A percentile compares a stretch with the other conserved stretches of the same genome.
Conservation (phyloP, 768 basidiomycete species). For the Lentinula sp. region DNA sequence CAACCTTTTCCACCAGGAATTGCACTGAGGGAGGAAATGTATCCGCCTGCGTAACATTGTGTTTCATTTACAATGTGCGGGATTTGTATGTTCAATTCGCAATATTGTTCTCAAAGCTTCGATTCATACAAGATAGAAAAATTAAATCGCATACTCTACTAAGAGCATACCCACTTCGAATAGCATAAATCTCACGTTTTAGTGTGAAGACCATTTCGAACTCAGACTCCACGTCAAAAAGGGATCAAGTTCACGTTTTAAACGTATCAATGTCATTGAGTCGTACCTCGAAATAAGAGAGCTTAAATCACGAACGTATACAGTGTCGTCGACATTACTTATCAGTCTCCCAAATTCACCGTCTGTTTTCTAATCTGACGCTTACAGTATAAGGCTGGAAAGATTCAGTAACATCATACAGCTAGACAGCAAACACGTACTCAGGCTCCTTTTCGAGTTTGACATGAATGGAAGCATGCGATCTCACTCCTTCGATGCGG, state of each 20-base stretch:
- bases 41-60: slow-evolving; percentile 23
- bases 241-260: too few relatives aligned
- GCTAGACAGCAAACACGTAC: background rate
- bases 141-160: background rate
- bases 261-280: too few relatives aligned
- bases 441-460: slow-evolving; percentile 43
- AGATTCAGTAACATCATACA: background rate
- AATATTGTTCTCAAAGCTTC: background rate
- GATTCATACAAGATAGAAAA: background rate
- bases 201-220: too few relatives aligned
- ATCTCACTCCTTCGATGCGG: slow-evolving; percentile 78
- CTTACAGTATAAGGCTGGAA: background rate
- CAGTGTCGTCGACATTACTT: too few relatives aligned
- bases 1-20: slow-evolving; percentile 23
- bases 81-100: slow-evolving; percentile 19
- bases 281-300: too few relatives aligned
- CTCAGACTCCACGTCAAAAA: too few relatives aligned
- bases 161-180: too few relatives aligned
- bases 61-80: background rate
- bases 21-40: slow-evolving; percentile 38
- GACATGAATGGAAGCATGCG: slow-evolving; percentile 77
- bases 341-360: too few relatives aligned
- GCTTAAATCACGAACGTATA: too few relatives aligned
- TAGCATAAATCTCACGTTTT: too few relatives aligned
- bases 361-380: background rate